phyloP scores from a whole-genome alignment of 305 asterid species.

The Fraxinus ornus region DNA sequence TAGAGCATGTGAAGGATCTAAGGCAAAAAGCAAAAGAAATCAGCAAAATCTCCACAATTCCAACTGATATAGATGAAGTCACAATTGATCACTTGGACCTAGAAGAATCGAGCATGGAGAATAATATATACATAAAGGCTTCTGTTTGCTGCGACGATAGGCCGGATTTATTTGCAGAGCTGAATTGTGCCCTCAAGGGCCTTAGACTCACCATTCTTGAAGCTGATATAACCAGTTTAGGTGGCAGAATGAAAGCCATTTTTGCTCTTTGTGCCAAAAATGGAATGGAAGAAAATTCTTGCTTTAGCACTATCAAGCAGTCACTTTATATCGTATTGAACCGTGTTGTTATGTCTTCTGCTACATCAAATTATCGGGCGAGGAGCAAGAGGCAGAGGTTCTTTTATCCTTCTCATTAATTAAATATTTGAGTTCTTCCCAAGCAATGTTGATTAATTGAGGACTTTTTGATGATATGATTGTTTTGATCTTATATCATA shows the following conservation, averaged over 20 bases:
- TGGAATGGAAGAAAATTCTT: slow-evolving; percentile 3
- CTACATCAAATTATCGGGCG: slow-evolving; percentile 41
- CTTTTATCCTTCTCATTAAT: slow-evolving; percentile 48
- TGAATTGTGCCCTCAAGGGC: slow-evolving; percentile 53
- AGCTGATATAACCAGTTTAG: slow-evolving; percentile 64
- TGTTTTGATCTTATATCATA: not conserved
- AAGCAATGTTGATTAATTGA: not conserved
- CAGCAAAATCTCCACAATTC: slow-evolving; percentile 46
- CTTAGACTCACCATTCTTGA: slow-evolving; percentile 42
- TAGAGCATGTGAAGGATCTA: slow-evolving; percentile 69
- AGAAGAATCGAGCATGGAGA: slow-evolving; percentile 10
- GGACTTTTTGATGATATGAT: not conserved
- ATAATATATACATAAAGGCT: slow-evolving; percentile 42
- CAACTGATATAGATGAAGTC: slow-evolving; percentile 67
- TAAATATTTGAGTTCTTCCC: not conserved
- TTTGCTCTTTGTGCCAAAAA: slow-evolving; percentile 38
- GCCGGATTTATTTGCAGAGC: slow-evolving; percentile 64
- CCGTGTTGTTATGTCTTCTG: slow-evolving; percentile 50
- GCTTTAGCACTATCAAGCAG: slow-evolving; percentile 41
- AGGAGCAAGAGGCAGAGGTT: slow-evolving; percentile 88
- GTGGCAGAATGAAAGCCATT: slow-evolving; percentile 60
- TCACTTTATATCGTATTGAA: slow-evolving; percentile 50
- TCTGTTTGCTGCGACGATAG: slow-evolving; percentile 76
- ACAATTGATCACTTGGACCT: slow-evolving; percentile 33
- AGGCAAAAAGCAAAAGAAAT: slow-evolving; percentile 54